Evolutionary conservation across 2,329 filamentous ascomycete species (phyloP), one percentile per base, ranked within the genome.

Genomic region (Fusarium denticulatum): DNA sequence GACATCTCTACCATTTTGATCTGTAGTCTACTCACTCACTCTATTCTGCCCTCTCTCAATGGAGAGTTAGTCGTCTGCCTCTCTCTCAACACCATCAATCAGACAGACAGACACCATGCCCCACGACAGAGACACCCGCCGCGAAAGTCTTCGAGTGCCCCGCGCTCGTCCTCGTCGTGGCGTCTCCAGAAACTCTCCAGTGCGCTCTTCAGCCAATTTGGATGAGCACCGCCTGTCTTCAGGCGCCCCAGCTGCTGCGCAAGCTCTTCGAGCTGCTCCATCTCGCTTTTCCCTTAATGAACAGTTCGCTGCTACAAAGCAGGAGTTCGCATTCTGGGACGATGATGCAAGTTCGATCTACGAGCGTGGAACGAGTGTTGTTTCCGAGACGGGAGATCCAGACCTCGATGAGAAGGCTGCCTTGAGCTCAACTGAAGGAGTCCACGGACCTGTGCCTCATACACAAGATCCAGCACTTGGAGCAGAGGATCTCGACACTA

Each of bases 251-350:
- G 47, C 69, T 24, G 32, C 67, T 36, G 67, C 55, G n/a, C 79
- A 78, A 39, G 69, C 70, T 24, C 75, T 83, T 47, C 80, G 82
- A 34, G 80, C 82, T 36, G 79, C 79, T n/a, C 80, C 80, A 18
- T 86, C 85, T 32, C 83, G 85, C 50, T 85, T 83, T 78, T 87
- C 86, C 6, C 79, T 87, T 52, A 83, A 82, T 50, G 84, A 86
- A 49, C 85, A 87, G 62, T 87, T 87, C 64, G 85, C 86, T 26
- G 79, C 84, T 40, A 87, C 86, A 11, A 79, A 84, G 37, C 81
- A 80, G 53, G 85, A 87, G 66, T 84, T 83, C 56, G 85, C 86
- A 53, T 85, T 87, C 58, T 85, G 81, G 72, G 85, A 85, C 62
- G 86, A 87, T 73, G 86, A 87, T 69, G 82, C 80, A 26, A 85